Percentiles rank a stretch among this genome's conserved stretches.
phyloP scores from a whole-genome alignment of 768 basidiomycete genomes.

The Boletus coccyginus region DNA sequence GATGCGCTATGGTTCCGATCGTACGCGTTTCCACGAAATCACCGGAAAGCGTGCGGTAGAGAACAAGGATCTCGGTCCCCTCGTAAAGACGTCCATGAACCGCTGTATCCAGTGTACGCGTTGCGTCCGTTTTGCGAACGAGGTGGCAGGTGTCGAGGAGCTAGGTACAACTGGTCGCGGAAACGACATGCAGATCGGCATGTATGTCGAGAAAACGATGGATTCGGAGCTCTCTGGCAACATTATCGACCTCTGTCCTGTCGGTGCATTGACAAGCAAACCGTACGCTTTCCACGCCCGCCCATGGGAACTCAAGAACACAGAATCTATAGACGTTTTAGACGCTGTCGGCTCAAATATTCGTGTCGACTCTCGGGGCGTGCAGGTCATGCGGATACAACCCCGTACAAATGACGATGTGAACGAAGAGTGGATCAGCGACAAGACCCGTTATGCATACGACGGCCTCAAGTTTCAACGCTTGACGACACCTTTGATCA shows the following conservation, averaged over 20 bases:
- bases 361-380: constrained; percentile 91
- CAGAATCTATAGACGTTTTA: constrained; percentile 92
- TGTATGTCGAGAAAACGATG: constrained; percentile 97
- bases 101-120: constrained; percentile 99
- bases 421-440: constrained; percentile 99
- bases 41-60: constrained; percentile 97
- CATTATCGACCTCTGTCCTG: constrained; percentile 95
- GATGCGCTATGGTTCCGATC: constrained; percentile 98
- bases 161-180: constrained; percentile 96
- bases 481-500: constrained; percentile 86
- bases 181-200: constrained; percentile 98
- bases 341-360: constrained; percentile 98
- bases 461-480: constrained; percentile 96
- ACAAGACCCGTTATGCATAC: constrained; percentile 97
- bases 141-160: constrained; percentile 98
- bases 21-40: constrained; percentile 97
- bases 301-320: constrained; percentile 98
- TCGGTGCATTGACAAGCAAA: constrained; percentile 97
- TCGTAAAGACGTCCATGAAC: constrained; percentile 99
- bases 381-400: constrained; percentile 96
- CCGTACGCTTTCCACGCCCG: constrained; percentile 97
- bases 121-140: constrained; percentile 98
- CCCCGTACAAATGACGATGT: constrained; percentile 96
- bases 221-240: constrained; percentile 97
- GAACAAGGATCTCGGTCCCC: constrained; percentile 96